Evolutionary conservation across 805 yeast species (phyloP).

Genomic region (Candida verbasci): DNA sequence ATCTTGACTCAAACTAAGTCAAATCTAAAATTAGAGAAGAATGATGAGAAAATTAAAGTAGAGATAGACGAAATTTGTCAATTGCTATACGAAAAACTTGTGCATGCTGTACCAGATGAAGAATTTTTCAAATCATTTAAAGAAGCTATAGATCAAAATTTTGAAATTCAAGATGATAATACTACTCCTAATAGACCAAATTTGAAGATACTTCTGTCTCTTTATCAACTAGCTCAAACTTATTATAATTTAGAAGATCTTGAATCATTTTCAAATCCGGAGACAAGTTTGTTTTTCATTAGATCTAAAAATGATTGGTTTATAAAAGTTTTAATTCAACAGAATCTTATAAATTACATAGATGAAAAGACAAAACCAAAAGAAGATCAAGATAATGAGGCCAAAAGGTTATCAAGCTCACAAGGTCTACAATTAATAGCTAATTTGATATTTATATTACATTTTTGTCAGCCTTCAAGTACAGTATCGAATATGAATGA

Average conservation of each 20-base stretch:
- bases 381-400: not conserved
- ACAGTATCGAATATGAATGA: not conserved
- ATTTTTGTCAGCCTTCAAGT: conserved; percentile 1
- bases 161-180: conserved; percentile 1
- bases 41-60: not conserved
- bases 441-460: conserved; percentile 6
- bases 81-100: conserved; percentile 2
- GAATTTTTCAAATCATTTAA: not conserved
- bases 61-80: conserved; percentile 1
- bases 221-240: conserved; percentile 1
- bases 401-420: not conserved
- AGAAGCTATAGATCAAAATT: not conserved
- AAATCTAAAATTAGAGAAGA: not conserved
- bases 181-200: conserved; percentile 8
- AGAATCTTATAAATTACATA: not conserved
- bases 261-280: not conserved
- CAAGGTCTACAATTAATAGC: conserved; percentile 1
- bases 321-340: not conserved
- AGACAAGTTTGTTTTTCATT: conserved; percentile 14
- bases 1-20: conserved; percentile 1
- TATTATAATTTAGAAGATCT: conserved; percentile 1
- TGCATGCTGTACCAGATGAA: conserved; percentile 1
- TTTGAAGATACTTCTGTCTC: conserved; percentile 3
- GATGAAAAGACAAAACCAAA: conserved; percentile 1
- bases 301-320: conserved; percentile 32